These are phyloP conservation scores for Cryptococcus floricola DNA, from an alignment of 1,284 basidiomycete genomes.

Conservation along the genomic window DNA sequence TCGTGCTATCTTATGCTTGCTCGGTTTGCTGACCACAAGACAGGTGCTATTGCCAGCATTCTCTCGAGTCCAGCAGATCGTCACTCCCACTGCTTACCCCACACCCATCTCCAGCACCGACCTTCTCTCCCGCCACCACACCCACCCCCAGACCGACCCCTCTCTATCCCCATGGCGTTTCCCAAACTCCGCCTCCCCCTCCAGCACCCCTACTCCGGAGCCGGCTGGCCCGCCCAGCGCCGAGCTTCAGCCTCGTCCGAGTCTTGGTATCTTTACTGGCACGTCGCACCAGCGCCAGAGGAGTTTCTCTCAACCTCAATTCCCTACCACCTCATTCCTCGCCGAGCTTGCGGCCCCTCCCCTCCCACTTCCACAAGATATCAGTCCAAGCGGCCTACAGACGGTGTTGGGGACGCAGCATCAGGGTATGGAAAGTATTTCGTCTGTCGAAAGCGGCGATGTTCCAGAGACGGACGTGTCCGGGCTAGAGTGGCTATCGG, in stretches of 20 bases:
- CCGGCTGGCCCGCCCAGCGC: neutral
- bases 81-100: neutral
- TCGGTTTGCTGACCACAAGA: neutral
- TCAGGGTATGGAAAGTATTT: too few species aligned
- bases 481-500: too few species aligned
- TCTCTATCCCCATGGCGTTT: neutral
- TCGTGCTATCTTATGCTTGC: neutral
- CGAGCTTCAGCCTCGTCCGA: neutral
- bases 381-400: too few species aligned
- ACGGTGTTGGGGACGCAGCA: too few species aligned
- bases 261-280: neutral
- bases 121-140: neutral
- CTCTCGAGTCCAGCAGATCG: slow-evolving; percentile 4
- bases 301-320: too few species aligned
- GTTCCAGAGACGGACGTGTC: too few species aligned
- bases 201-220: neutral
- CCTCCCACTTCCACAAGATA: too few species aligned
- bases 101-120: neutral
- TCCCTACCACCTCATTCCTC: too few species aligned
- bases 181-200: neutral
- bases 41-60: slow-evolving; percentile 11
- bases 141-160: too few species aligned
- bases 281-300: neutral
- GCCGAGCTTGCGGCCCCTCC: too few species aligned
- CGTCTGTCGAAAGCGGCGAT: too few species aligned